Conservation (phyloP, 2,329 filamentous ascomycete species). For the Aspergillus sclerotialis region DNA sequence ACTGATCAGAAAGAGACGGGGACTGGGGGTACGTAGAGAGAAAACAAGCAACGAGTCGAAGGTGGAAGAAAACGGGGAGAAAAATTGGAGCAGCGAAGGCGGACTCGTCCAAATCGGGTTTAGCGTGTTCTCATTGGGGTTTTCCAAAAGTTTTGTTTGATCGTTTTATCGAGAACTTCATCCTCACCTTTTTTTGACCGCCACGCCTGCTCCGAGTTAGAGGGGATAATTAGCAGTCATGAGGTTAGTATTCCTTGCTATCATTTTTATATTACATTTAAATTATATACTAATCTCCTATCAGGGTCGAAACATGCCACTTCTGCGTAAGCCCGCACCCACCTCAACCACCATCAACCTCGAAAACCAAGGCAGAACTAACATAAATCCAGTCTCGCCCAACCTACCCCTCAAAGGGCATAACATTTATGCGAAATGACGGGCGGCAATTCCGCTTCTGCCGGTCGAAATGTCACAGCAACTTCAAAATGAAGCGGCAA, state of each 20-base stretch:
- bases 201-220: neutral
- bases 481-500: conserved; percentile 98
- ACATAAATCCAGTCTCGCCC: conserved; percentile 38
- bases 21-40: conserved; percentile 4
- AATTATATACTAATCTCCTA: neutral
- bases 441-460: conserved; percentile 62
- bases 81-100: conserved; percentile 28
- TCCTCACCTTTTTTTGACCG: neutral
- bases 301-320: conserved; percentile 56
- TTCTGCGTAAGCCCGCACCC: conserved; percentile 44
- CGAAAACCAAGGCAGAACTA: neutral
- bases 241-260: conserved; percentile 16
- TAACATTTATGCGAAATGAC: conserved; percentile 63
- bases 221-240: conserved; percentile 7
- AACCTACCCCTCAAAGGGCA: conserved; percentile 58
- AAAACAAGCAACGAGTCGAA: conserved; percentile 5
- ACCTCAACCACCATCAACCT: conserved; percentile 27
- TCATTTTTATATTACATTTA: no score
- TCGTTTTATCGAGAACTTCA: conserved; percentile 6
- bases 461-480: conserved; percentile 62
- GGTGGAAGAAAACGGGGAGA: conserved; percentile 20
- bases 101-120: conserved; percentile 21
- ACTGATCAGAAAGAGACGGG: conserved; percentile 4
- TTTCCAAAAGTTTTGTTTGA: conserved; percentile 6
- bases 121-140: conserved; percentile 21